phyloP scores from a whole-genome alignment of 257 asterid species.

The Mitragyna speciosa region DNA sequence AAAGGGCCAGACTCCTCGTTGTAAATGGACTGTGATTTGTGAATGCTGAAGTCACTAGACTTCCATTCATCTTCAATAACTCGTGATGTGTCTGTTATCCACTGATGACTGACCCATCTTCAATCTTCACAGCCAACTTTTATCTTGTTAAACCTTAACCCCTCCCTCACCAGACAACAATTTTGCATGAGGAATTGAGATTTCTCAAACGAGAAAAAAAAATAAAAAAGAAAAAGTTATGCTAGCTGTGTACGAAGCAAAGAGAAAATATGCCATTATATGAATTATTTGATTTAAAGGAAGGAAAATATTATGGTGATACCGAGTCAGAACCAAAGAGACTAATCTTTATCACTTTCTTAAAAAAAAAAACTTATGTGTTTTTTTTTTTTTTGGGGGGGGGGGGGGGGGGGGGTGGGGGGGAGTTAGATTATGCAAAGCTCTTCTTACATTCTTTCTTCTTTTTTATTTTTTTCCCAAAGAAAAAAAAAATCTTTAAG shows the following conservation, averaged over 20 bases:
- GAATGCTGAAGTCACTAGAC: background rate
- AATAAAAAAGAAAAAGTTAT: too few relatives aligned
- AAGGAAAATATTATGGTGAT: too few relatives aligned
- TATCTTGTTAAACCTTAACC: background rate
- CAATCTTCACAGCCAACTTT: background rate
- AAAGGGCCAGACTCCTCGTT: slow-evolving; percentile 24
- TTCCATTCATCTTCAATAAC: background rate
- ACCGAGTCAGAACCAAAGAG: too few relatives aligned
- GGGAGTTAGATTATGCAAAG: too few relatives aligned
- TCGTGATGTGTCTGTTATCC: background rate
- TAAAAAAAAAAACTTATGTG: too few relatives aligned
- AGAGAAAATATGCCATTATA: background rate
- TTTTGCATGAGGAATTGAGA: background rate
- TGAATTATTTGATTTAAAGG: too few relatives aligned
- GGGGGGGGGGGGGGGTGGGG: too few relatives aligned
- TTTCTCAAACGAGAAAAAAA: background rate
- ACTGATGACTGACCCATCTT: background rate
- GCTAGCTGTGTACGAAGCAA: background rate
- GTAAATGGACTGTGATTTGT: slow-evolving; percentile 10
- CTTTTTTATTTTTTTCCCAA: background rate
- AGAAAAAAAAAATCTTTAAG: too few relatives aligned
- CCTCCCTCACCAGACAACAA: background rate
- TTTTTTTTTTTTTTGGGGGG: too few relatives aligned
- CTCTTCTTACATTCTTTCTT: background rate
- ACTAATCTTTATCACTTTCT: too few relatives aligned